phyloP scores from a whole-genome alignment of 306 rosid genomes.

The Glycine soja region DNA sequence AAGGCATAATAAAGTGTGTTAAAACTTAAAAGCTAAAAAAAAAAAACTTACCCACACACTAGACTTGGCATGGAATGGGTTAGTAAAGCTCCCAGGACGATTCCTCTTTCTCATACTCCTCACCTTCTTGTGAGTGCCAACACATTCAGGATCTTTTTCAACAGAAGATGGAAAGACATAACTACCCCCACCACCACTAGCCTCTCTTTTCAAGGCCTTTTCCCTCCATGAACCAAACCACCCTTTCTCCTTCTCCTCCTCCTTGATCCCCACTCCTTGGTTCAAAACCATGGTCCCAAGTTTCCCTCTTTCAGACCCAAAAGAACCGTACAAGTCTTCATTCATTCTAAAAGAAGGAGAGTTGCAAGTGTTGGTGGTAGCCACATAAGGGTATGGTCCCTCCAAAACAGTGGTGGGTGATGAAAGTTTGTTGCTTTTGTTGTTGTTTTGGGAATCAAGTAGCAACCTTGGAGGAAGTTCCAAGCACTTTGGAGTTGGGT shows the following conservation, averaged over 20 bases:
- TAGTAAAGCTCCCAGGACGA: conserved; percentile 62
- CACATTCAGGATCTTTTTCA: neutral
- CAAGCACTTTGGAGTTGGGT: conserved; percentile 53
- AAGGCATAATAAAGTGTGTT: neutral
- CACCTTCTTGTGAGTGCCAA: conserved; percentile 40
- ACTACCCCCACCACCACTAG: conserved; percentile 49
- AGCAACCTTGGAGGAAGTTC: conserved; percentile 87
- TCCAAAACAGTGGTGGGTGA: conserved; percentile 72
- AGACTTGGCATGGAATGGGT: conserved; percentile 56
- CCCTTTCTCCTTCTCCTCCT: conserved; percentile 45
- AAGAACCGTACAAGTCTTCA: conserved; percentile 54
- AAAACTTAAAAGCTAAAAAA: neutral
- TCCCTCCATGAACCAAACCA: conserved; percentile 73
- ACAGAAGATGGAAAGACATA: conserved; percentile 68
- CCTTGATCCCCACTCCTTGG: conserved; percentile 44
- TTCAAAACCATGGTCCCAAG: conserved; percentile 60
- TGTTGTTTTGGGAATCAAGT: conserved; percentile 39
- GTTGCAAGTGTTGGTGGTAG: conserved; percentile 25
- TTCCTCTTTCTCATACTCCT: conserved; percentile 49
- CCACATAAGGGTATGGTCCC: conserved; percentile 60
- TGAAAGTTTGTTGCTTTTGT: conserved; percentile 38
- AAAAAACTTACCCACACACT: conserved; percentile 70
- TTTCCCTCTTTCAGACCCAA: conserved; percentile 53
- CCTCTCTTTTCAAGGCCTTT: conserved; percentile 62
- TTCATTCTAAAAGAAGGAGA: conserved; percentile 63